Evolutionary conservation across 345 rosid species (phyloP), one percentile per base, ranked within the genome.

Genomic region (Populus euphratica): DNA sequence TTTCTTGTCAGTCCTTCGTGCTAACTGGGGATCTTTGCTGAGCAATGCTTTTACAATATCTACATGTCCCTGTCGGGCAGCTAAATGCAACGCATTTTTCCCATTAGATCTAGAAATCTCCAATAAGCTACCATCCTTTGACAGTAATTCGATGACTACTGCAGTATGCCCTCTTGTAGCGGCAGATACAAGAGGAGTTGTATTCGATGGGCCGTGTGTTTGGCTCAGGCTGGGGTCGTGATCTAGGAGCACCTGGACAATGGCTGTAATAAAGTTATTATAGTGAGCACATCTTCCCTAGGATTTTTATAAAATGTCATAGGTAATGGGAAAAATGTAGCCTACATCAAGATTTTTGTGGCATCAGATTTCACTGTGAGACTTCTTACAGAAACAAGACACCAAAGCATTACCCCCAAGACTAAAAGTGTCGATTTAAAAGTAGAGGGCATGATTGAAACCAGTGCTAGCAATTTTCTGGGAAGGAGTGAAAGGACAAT

Each of bases 91-190:
- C 0, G 97, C 97, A 68, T 96, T 92, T 84, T 90, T 96, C 70
- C 97, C 92, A 79, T 96, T 96, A 41, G 98, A 88, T 84, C 90
- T 90, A 27, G 97, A 74, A 70, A 85, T 83, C 72, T 91, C 96
- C 38, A 96, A 79, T 84, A 96, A 87, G 86, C 90, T 81, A 78
- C 86, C 89, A 75, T 95, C 96, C 82, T 90, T 93, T 38, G 91
- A 88, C 73, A 96, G 86, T 61, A 96, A 84, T 81, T 92, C 95
- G 79, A 84, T 86, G 72, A 96, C 98, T 13, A 96, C 97, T 73
- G 88, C 89, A 68, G 93, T 89, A 82, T 96, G 98, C 44, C 99
- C 99, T 83, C 93, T 88, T 76, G 89, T 86, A 72, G 99, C 94
- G 18, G 99, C 98, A 80, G 97, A 86, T 72, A 93, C 81, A 76